Conservation (phyloP, 331 rosid genomes). For the Prunus yedoensis region DNA sequence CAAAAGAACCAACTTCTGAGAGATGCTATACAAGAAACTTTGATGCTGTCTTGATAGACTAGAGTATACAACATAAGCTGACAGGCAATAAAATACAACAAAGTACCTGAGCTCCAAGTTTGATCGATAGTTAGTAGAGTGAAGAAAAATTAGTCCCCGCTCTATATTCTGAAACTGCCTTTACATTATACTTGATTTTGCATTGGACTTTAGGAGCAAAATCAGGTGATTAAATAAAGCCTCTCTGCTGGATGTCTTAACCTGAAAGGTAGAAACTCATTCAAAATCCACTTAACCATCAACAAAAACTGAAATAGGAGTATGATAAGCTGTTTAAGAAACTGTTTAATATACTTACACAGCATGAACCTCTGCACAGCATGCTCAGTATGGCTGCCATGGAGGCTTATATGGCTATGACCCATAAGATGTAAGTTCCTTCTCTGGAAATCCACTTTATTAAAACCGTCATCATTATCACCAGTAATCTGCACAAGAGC, state of each 20-base stretch:
- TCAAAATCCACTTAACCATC: background rate
- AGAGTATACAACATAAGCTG: background rate
- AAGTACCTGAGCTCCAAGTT: background rate
- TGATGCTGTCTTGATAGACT: background rate
- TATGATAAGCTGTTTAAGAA: background rate
- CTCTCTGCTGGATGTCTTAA: background rate
- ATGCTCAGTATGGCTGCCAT: background rate
- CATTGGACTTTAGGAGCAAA: background rate
- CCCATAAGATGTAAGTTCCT: background rate
- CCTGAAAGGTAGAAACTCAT: constrained; percentile 14
- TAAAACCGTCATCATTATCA: constrained; percentile 19
- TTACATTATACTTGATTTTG: background rate
- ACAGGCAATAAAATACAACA: background rate
- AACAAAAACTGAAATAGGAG: background rate
- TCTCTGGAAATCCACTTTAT: background rate
- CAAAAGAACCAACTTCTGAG: background rate
- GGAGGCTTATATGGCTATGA: background rate
- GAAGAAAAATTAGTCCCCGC: background rate
- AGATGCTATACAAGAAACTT: background rate
- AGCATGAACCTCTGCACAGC: background rate
- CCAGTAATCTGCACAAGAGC: constrained; percentile 77
- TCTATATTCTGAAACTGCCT: background rate
- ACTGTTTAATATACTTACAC: background rate
- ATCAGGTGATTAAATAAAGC: background rate
- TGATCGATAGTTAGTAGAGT: background rate